phyloP scores from a whole-genome alignment of 1,284 basidiomycete genomes.

The Naganishia liquefaciens region DNA sequence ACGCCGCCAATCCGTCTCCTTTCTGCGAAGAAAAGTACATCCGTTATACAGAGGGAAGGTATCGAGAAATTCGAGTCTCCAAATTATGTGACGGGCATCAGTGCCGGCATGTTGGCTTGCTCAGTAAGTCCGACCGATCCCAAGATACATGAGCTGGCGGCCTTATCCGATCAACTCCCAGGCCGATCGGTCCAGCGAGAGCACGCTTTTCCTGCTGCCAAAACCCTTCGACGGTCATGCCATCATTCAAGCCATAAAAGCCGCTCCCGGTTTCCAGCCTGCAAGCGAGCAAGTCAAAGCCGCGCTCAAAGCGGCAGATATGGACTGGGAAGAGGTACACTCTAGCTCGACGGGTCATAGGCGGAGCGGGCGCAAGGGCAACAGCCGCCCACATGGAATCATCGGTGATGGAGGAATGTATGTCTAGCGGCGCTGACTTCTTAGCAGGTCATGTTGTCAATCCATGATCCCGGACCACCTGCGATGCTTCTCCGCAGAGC shows the following conservation, averaged over 20 bases:
- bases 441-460: too few relatives aligned
- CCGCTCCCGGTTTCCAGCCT: neutral
- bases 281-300: neutral
- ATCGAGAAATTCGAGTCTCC: constrained; percentile 14
- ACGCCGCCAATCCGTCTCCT: constrained; percentile 19
- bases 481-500: too few relatives aligned
- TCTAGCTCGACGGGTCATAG: neutral
- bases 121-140: neutral
- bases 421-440: constrained; percentile 23
- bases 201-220: constrained; percentile 6
- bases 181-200: neutral
- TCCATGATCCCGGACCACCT: too few relatives aligned
- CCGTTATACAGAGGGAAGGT: neutral
- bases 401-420: constrained; percentile 27
- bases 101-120: constrained; percentile 13
- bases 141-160: neutral
- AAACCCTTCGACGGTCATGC: constrained; percentile 17
- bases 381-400: constrained; percentile 3
- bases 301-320: neutral
- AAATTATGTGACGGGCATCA: constrained; percentile 20
- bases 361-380: neutral
- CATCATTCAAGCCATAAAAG: constrained; percentile 6
- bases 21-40: neutral
- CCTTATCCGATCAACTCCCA: neutral
- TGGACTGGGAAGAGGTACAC: constrained; percentile 16